These are phyloP conservation scores for Colletotrichum navitas DNA, from an alignment of 2,329 filamentous ascomycete species.

Conservation along the genomic window DNA sequence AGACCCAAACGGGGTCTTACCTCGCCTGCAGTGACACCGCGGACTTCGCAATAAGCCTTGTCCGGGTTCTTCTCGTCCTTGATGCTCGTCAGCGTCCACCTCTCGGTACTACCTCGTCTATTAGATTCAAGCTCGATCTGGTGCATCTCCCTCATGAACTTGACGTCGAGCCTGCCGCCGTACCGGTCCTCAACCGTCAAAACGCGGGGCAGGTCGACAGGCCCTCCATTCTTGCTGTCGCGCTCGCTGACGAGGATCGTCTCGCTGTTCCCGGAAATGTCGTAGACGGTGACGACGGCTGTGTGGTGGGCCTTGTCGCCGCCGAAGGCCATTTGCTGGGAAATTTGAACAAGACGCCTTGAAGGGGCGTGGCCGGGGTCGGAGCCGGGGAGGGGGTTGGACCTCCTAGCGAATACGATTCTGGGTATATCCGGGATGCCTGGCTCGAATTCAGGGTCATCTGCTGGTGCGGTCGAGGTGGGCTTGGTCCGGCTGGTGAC, in stretches of 20 bases:
- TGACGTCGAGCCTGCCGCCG: neutral
- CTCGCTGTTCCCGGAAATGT: neutral
- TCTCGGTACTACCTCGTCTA: neutral
- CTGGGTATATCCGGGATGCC: neutral
- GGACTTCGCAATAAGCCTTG: constrained; percentile 6
- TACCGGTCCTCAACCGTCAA: neutral
- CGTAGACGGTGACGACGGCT: constrained; percentile 10
- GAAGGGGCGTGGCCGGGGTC: neutral
- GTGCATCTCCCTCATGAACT: neutral
- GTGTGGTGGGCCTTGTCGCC: constrained; percentile 1
- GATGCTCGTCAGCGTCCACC: neutral
- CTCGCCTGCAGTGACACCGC: neutral
- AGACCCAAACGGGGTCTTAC: too few species aligned
- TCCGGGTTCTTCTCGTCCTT: constrained; percentile 46
- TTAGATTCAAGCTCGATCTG: constrained; percentile 4
- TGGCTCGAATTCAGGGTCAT: neutral
- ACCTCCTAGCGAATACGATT: neutral
- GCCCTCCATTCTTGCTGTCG: constrained; percentile 47
- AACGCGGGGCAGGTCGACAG: constrained; percentile 20
- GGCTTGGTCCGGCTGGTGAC: neutral
- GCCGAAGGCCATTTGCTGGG: neutral
- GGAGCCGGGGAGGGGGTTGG: too few species aligned
- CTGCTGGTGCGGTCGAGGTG: neutral
- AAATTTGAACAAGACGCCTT: constrained; percentile 11
- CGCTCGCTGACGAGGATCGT: constrained; percentile 42